Percentiles rank a stretch among this genome's conserved stretches.
Conservation (phyloP, 345 rosid species). For the Eucalyptus curtisii region DNA sequence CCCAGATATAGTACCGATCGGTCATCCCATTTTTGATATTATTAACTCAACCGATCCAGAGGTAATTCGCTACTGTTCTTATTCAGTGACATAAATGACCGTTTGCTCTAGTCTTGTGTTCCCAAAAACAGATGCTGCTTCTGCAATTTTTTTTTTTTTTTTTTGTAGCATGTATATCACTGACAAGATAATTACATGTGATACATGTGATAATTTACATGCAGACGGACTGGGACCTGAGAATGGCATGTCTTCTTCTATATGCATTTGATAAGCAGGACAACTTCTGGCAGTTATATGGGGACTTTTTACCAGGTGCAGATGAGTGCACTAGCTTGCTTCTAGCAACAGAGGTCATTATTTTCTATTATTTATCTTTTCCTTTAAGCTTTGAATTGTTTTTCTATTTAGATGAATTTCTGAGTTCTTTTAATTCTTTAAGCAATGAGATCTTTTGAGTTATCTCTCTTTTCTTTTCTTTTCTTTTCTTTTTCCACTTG, state of each 20-base stretch:
- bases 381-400: background rate
- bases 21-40: slow-evolving; percentile 92
- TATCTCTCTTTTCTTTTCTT: background rate
- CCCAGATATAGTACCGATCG: slow-evolving; percentile 80
- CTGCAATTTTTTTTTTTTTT: background rate
- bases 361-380: background rate
- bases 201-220: background rate
- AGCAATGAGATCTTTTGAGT: background rate
- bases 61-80: slow-evolving; percentile 18
- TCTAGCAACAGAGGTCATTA: slow-evolving; percentile 78
- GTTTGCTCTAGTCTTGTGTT: background rate
- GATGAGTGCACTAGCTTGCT: slow-evolving; percentile 90
- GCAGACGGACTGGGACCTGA: slow-evolving; percentile 95
- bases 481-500: background rate
- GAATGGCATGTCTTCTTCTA: slow-evolving; percentile 86
- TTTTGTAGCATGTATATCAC: background rate
- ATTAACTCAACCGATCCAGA: slow-evolving; percentile 83
- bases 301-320: slow-evolving; percentile 77
- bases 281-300: slow-evolving; percentile 85
- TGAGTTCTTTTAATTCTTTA: background rate
- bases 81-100: background rate
- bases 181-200: background rate
- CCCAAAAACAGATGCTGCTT: background rate
- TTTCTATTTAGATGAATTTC: background rate
- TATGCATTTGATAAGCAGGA: slow-evolving; percentile 64